Base-by-base conservation (phyloP, 1,284 basidiomycete species). In the Waitea zeae region DNA sequence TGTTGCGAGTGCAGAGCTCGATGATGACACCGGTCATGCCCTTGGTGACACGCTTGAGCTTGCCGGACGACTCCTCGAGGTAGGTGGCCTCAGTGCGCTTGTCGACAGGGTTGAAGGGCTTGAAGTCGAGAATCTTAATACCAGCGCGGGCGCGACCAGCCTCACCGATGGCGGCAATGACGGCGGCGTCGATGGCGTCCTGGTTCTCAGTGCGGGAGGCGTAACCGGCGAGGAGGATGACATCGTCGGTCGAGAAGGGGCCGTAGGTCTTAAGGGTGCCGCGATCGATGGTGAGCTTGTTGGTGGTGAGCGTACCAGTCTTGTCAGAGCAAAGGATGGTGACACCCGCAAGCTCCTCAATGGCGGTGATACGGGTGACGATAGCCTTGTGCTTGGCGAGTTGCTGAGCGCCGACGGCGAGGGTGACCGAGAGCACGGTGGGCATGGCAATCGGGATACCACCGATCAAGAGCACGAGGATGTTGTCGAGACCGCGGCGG, bases 401-500 rank as follows among this genome's bases (percentile, higher is more conserved):
- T 56, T 96, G 90, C 61, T 93, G 88, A 39, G 92, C 90, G 63
- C 90, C 90, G 54, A 96, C 90, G 42, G 90, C 92, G 52, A 96
- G 84, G 24, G 90, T 95, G 60, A 93, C 89, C 39, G 89, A 92
- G 44, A 93, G 60, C 46, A 96, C 90, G 45, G 88, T 93, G 47
- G 90, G 90, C 89, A 96, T 93, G 54, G 89, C 90, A 62, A 95
- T 95, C 52, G 92, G 92, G 51, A 96, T 95, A 71, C 90, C 90
- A 70, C 90, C 87, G 62, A 96, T 95, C 70, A 96, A 70, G 55
- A 95, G 82, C 47, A 95, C 88, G 33, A 95, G 73, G 61, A 95
- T 90, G 67, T 90, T 84, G 69, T 96, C 78, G 47, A 96, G 79
- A 66, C 90, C 90, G 44, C 78, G 79, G 51, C 90, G 87, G 67